Conservation (phyloP, 495 filamentous ascomycete genomes). For the Margaritispora aquatica region DNA sequence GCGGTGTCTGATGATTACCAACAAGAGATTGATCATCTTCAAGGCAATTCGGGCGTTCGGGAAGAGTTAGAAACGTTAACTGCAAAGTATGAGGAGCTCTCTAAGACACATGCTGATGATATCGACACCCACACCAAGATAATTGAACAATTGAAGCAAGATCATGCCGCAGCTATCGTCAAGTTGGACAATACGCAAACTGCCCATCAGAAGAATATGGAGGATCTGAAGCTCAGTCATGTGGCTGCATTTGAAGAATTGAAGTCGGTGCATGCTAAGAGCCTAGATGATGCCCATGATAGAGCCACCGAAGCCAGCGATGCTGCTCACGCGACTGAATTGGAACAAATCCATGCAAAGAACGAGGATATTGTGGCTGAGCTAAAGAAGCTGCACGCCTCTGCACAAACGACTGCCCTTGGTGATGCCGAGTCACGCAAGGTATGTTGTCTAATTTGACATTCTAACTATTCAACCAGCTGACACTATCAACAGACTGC, state of each 20-base stretch:
- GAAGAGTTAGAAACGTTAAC: constrained; percentile 44
- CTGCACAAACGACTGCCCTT: constrained; percentile 4
- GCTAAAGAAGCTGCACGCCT: constrained; percentile 33
- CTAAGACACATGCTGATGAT: constrained; percentile 33
- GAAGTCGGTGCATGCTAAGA: constrained; percentile 33
- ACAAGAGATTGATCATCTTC: constrained; percentile 49
- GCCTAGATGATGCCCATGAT: constrained; percentile 33
- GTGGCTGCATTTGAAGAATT: constrained; percentile 27
- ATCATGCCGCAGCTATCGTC: constrained; percentile 34
- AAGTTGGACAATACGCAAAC: constrained; percentile 28
- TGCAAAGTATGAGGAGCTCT: constrained; percentile 38
- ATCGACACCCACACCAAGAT: constrained; percentile 31
- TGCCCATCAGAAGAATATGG: constrained; percentile 26
- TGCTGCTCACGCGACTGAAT: constrained; percentile 34
- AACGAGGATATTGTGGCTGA: constrained; percentile 36
- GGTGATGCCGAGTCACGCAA: constrained; percentile 14
- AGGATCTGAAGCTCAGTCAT: constrained; percentile 27
- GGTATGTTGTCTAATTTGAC: too few species aligned
- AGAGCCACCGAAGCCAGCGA: constrained; percentile 23
- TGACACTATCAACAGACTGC: too few species aligned
- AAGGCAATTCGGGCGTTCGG: constrained; percentile 48
- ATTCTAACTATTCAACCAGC: too few species aligned
- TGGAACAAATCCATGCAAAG: constrained; percentile 40
- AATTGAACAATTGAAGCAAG: constrained; percentile 39
- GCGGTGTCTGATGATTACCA: constrained; percentile 47